Evolutionary conservation across 345 rosid species (phyloP), one percentile per base, ranked within the genome.

Genomic region (Rhodamnia argentea): DNA sequence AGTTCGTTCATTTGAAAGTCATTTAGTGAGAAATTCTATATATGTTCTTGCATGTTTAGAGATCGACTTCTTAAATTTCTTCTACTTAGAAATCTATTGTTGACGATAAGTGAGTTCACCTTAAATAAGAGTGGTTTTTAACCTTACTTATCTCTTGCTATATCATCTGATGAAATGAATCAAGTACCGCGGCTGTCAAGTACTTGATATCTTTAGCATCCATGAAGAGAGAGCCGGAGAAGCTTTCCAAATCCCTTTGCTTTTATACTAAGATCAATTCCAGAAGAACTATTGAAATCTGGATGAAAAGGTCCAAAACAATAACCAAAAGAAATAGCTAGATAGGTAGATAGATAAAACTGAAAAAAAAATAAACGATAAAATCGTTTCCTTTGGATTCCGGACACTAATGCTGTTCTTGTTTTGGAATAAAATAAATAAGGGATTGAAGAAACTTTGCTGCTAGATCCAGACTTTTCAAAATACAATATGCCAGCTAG

Each of bases 41-140:
- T 32, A 37, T 18, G 32, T 37, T 18, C 10, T 70, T 10, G 20
- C 78, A 70, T 37, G 10, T 37, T 32, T 70, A 70, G 26, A 32
- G 78, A 32, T 16, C 0, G 0, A 70, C 7, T 32, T 13, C 24
- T 37, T 18, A 37, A 70, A 24, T 18, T 70, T 12, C 24, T 37
- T 32, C 47, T 70, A 18, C 0, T 32, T 24, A 32, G 5, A 70
- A 9, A 70, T 18, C 13, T 32, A 32, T 64, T 4, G 12, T 64
- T 32, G 78, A 0, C 16, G 32, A 64, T 23, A 16, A 4, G 24
- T 32, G 8, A 62, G 40, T 27, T 62, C 0, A 0, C 5, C 0
- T 62, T 62, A 62, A 62, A 27, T 62, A 14, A 29, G 40, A 27
- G 1, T 0, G 10, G 75, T 0, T 29, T 62, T 62, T 62, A 14